Evolutionary conservation across 2,329 filamentous ascomycete genomes (phyloP).

Genomic region (Fusarium tupiense): DNA sequence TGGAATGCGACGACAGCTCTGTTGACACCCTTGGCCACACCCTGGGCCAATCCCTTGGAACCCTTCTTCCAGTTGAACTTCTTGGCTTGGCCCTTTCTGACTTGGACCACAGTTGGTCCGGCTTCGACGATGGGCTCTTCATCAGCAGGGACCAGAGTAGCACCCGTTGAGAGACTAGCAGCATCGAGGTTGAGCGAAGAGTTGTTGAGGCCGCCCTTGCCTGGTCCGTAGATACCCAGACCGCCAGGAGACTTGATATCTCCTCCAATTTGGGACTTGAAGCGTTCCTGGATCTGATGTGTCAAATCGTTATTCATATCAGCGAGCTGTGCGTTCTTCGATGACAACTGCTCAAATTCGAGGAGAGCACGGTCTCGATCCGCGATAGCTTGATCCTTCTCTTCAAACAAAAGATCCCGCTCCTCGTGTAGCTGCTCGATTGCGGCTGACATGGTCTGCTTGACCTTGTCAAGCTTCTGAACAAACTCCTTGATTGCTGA

Average conservation of each 20-base stretch:
- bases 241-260: constrained; percentile 62
- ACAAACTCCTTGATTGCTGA: constrained; percentile 92
- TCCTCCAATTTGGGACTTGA: constrained; percentile 78
- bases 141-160: constrained; percentile 68
- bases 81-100: constrained; percentile 91
- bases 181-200: constrained; percentile 63
- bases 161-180: constrained; percentile 64
- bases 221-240: constrained; percentile 66
- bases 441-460: constrained; percentile 64
- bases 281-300: constrained; percentile 91
- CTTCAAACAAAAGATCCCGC: constrained; percentile 83
- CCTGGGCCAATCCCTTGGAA: constrained; percentile 91
- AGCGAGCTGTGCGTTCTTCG: constrained; percentile 92
- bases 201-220: constrained; percentile 61
- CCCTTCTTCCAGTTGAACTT: constrained; percentile 99
- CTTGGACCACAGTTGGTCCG: constrained; percentile 93
- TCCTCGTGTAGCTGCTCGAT: constrained; percentile 73
- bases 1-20: constrained; percentile 83
- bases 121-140: constrained; percentile 75
- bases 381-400: constrained; percentile 82
- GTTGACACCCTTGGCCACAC: constrained; percentile 93
- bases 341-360: constrained; percentile 94
- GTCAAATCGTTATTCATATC: constrained; percentile 97
- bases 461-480: constrained; percentile 73
- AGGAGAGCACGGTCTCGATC: constrained; percentile 93